Conservation (phyloP, 164 flowering plant species). For the Stephania yunnanensis region DNA sequence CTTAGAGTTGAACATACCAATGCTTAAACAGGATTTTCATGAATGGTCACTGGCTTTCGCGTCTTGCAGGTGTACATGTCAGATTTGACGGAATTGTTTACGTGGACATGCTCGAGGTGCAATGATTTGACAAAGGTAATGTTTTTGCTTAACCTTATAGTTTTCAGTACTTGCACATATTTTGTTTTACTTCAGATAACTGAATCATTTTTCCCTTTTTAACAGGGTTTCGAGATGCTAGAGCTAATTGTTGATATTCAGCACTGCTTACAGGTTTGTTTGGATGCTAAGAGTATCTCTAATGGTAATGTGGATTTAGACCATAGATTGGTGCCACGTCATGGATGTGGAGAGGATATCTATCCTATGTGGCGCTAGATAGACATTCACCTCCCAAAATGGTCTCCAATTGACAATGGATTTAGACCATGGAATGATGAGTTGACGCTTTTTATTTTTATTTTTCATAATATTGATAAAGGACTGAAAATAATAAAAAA, state of each 20-base stretch:
- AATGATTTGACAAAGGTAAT: conserved; percentile 70
- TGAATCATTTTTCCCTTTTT: neutral
- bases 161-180: neutral
- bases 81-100: conserved; percentile 75
- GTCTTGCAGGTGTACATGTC: conserved; percentile 80
- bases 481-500: no score
- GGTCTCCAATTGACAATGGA: no score
- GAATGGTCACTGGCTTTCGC: conserved; percentile 10
- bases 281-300: neutral
- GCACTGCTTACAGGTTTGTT: conserved; percentile 83
- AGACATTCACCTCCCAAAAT: no score
- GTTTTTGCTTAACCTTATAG: neutral
- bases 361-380: no score
- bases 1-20: neutral
- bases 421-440: no score
- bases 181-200: neutral
- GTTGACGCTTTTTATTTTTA: no score
- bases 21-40: neutral
- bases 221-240: conserved; percentile 86
- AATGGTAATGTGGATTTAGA: no score
- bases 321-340: no score
- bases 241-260: conserved; percentile 90
- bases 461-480: no score
- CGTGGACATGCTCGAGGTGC: conserved; percentile 97
- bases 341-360: no score